Percentiles rank a stretch among this genome's conserved stretches.
Evolutionary conservation across 2,329 filamentous ascomycete species (phyloP).

Genomic region (Pleomassaria siparia): DNA sequence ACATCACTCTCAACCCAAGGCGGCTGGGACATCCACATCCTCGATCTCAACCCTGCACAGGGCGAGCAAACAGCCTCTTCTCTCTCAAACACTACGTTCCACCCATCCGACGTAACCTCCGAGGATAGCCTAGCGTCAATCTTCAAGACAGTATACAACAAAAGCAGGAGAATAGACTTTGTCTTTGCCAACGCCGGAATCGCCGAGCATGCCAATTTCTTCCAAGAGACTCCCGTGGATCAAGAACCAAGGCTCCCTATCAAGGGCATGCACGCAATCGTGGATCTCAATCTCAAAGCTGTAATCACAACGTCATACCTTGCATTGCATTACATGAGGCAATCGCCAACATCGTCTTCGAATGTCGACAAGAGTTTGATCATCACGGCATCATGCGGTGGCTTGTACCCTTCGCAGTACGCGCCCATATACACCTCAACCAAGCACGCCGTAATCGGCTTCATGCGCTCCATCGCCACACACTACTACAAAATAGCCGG

Average conservation of each 20-base stretch:
- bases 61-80: constrained; percentile 28
- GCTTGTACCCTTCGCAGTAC: constrained; percentile 37
- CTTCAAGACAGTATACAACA: constrained; percentile 40
- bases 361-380: constrained; percentile 25
- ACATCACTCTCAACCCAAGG: constrained; percentile 34
- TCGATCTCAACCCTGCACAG: constrained; percentile 39
- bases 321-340: constrained; percentile 44
- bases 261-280: constrained; percentile 31
- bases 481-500: constrained; percentile 29
- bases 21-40: constrained; percentile 43
- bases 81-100: constrained; percentile 34
- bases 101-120: constrained; percentile 40
- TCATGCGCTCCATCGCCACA: constrained; percentile 39
- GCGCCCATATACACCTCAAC: constrained; percentile 43
- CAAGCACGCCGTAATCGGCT: constrained; percentile 44
- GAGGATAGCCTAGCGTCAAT: constrained; percentile 32
- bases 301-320: constrained; percentile 46
- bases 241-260: constrained; percentile 5
- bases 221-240: constrained; percentile 19
- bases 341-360: constrained; percentile 12
- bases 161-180: constrained; percentile 45
- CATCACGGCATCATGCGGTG: constrained; percentile 39
- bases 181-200: constrained; percentile 53
- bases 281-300: constrained; percentile 48
- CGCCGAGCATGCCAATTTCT: constrained; percentile 45